These are phyloP conservation scores for Barnettozyma pratensis DNA, from an alignment of 805 yeast species.

Conservation along the genomic window DNA sequence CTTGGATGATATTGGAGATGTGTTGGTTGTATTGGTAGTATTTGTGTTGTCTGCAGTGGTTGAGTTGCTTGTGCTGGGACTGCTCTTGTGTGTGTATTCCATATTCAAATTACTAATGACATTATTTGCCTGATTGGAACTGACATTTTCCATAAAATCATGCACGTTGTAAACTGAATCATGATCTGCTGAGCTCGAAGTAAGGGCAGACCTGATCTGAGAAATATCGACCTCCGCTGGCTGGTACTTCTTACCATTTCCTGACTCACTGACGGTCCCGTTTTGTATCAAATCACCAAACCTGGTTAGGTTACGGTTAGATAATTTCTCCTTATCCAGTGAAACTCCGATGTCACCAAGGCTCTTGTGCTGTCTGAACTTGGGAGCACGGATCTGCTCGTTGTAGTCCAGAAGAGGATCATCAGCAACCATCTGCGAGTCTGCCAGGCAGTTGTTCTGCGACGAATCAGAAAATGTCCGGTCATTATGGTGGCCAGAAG, in stretches of 20 bases:
- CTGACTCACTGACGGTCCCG: not conserved
- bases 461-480: not conserved
- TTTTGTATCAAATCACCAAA: not conserved
- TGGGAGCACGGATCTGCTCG: slow-evolving; percentile 27
- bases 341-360: slow-evolving; percentile 12
- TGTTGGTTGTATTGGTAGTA: slow-evolving; percentile 1
- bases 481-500: no score
- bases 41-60: not conserved
- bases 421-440: slow-evolving; percentile 16
- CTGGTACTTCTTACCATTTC: slow-evolving; percentile 11
- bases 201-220: slow-evolving; percentile 8
- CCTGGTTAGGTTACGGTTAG: not conserved
- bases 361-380: slow-evolving; percentile 12
- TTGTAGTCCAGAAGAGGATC: slow-evolving; percentile 24
- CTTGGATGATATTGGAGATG: slow-evolving; percentile 18
- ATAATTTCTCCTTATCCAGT: slow-evolving; percentile 6
- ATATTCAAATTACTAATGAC: slow-evolving; percentile 5
- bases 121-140: not conserved
- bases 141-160: slow-evolving; percentile 6
- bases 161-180: slow-evolving; percentile 6
- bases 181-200: not conserved
- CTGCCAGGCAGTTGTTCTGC: not conserved
- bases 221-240: slow-evolving; percentile 20
- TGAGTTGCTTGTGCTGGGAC: not conserved
- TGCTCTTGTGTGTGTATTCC: slow-evolving; percentile 4